Percentiles rank a stretch among this genome's conserved stretches.
Conservation (phyloP, 108 stramenopile species). For the Cyclostephanos tholiformis region DNA sequence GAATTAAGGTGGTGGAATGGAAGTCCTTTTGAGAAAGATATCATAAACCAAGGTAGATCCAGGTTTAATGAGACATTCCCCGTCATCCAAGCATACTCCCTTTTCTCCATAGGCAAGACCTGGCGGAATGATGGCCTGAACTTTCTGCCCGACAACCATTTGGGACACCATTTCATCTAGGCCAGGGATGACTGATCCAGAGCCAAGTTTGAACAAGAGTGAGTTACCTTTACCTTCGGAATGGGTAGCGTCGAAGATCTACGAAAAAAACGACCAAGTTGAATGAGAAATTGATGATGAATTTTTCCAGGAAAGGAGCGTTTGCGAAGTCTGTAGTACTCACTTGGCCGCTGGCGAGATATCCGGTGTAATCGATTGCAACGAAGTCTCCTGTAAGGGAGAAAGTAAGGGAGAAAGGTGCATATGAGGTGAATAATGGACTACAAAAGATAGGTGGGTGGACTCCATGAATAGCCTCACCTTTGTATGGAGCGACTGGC, state of each 20-base stretch:
- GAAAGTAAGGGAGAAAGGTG: background rate
- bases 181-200: conserved; percentile 72
- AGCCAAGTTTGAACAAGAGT: conserved; percentile 78
- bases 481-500: conserved; percentile 50
- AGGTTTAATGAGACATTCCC: conserved; percentile 87
- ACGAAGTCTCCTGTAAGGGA: conserved; percentile 66
- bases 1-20: conserved; percentile 81
- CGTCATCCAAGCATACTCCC: conserved; percentile 83
- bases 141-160: conserved; percentile 84
- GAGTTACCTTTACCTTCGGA: conserved; percentile 76
- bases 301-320: background rate
- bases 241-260: conserved; percentile 89
- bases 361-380: conserved; percentile 88
- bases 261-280: background rate
- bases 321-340: background rate
- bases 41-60: conserved; percentile 87
- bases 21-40: conserved; percentile 72
- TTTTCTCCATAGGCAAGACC: conserved; percentile 77
- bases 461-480: background rate
- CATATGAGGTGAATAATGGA: background rate
- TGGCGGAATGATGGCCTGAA: conserved; percentile 88
- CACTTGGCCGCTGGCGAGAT: conserved; percentile 68
- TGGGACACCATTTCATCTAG: conserved; percentile 75
- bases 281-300: background rate
- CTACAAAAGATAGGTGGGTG: background rate